Evolutionary conservation across 1,139 yeast genomes (phyloP).

Genomic region (Candida dubliniensis): DNA sequence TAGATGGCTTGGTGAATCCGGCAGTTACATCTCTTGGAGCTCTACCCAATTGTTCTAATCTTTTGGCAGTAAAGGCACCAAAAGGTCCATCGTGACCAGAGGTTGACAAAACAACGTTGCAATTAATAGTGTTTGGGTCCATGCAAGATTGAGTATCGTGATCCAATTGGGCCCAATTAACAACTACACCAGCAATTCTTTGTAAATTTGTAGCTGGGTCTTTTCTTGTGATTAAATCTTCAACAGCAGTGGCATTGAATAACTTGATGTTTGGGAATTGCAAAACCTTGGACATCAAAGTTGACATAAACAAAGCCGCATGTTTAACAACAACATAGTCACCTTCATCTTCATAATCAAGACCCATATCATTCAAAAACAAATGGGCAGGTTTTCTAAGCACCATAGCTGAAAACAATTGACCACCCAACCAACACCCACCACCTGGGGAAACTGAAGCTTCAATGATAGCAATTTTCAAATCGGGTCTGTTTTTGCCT

Average conservation of each 20-base stretch:
- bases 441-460: conserved; percentile 79
- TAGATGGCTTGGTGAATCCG: conserved; percentile 10
- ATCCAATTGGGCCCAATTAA: conserved; percentile 80
- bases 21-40: conserved; percentile 23
- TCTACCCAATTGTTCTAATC: conserved; percentile 37
- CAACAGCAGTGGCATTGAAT: conserved; percentile 81
- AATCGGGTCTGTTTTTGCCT: conserved; percentile 74
- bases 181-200: conserved; percentile 76
- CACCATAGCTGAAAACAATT: conserved; percentile 75
- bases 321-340: conserved; percentile 79
- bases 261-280: conserved; percentile 73
- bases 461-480: conserved; percentile 73
- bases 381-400: conserved; percentile 75
- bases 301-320: conserved; percentile 77
- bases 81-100: conserved; percentile 85
- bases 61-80: conserved; percentile 74
- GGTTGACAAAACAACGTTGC: conserved; percentile 68
- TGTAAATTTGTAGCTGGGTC: conserved; percentile 55
- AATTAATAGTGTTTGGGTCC: conserved; percentile 82
- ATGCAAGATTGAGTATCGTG: conserved; percentile 79
- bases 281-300: conserved; percentile 67
- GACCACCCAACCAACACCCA: conserved; percentile 83
- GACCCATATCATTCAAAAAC: conserved; percentile 63
- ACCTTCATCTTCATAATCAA: conserved; percentile 77
- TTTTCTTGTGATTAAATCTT: conserved; percentile 73